Evolutionary conservation across 116 monocot species (phyloP).

Genomic region (Zostera marina): DNA sequence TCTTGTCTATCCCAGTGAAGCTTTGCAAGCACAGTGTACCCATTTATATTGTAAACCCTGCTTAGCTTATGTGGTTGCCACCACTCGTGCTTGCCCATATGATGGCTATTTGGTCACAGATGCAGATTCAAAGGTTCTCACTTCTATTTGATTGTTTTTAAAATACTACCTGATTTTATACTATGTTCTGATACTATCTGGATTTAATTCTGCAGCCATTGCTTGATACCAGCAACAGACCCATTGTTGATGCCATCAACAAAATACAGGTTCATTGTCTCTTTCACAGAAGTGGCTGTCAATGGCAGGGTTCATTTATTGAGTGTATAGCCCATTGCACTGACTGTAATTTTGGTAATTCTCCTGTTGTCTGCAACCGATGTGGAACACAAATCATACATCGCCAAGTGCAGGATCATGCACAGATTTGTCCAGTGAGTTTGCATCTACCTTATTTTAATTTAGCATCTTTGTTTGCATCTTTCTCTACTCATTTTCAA

Average conservation of each 20-base stretch:
- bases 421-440: constrained; percentile 83
- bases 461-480: not conserved
- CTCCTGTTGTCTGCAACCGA: constrained; percentile 83
- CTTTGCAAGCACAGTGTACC: constrained; percentile 83
- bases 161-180: too few relatives aligned
- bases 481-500: not conserved
- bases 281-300: constrained; percentile 75
- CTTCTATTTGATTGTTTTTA: not conserved
- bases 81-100: constrained; percentile 82
- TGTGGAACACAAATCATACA: constrained; percentile 87
- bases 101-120: constrained; percentile 95
- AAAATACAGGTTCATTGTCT: constrained; percentile 77
- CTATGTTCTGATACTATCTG: not conserved
- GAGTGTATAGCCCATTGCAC: constrained; percentile 62
- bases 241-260: constrained; percentile 65
- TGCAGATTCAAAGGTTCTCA: constrained; percentile 67
- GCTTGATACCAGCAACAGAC: constrained; percentile 51
- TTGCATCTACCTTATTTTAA: not conserved
- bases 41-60: constrained; percentile 97
- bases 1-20: constrained; percentile 70
- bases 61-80: constrained; percentile 74
- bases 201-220: constrained; percentile 39
- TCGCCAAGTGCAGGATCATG: constrained; percentile 94
- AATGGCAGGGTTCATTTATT: constrained; percentile 75
- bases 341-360: constrained; percentile 76